Conservation (phyloP, 768 basidiomycete genomes). For the Chlorophyllum brunneum region DNA sequence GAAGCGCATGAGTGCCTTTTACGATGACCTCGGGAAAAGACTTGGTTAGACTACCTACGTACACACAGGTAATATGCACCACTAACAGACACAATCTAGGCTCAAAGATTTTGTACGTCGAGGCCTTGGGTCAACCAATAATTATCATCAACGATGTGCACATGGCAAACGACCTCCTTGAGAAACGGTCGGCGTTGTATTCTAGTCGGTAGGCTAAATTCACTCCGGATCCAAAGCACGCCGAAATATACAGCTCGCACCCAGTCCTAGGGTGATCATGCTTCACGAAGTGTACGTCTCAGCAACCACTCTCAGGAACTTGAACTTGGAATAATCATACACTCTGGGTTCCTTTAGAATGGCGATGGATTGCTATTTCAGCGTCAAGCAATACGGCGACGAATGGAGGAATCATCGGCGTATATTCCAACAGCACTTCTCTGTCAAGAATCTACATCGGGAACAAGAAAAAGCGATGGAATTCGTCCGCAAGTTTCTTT, state of each 20-base stretch:
- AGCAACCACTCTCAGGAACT: not conserved
- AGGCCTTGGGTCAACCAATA: slow-evolving; percentile 41
- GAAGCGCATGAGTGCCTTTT: not conserved
- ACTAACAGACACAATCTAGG: not conserved
- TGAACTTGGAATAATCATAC: not conserved
- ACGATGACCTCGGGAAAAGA: not conserved
- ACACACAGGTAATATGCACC: not conserved
- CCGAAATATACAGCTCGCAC: no score
- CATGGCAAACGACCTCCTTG: slow-evolving; percentile 48
- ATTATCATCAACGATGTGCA: slow-evolving; percentile 37
- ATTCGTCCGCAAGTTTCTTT: slow-evolving; percentile 3
- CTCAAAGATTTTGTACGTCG: slow-evolving; percentile 48
- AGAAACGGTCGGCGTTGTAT: slow-evolving; percentile 53
- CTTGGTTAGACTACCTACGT: not conserved
- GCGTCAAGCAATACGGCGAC: slow-evolving; percentile 21
- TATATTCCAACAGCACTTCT: slow-evolving; percentile 24
- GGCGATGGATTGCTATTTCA: not conserved
- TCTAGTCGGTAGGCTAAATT: slow-evolving; percentile 36
- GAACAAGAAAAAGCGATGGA: slow-evolving; percentile 6
- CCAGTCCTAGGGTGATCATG: slow-evolving; percentile 2
- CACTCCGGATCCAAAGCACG: not conserved
- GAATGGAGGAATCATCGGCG: slow-evolving; percentile 22
- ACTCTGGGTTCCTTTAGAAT: not conserved
- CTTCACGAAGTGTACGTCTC: slow-evolving; percentile 11
- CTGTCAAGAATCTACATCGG: not conserved